A percentile compares a stretch with the other conserved stretches of the same genome.
These are phyloP conservation scores for Lathyrus sativus DNA, from an alignment of 306 rosid species.

Conservation along the genomic window DNA sequence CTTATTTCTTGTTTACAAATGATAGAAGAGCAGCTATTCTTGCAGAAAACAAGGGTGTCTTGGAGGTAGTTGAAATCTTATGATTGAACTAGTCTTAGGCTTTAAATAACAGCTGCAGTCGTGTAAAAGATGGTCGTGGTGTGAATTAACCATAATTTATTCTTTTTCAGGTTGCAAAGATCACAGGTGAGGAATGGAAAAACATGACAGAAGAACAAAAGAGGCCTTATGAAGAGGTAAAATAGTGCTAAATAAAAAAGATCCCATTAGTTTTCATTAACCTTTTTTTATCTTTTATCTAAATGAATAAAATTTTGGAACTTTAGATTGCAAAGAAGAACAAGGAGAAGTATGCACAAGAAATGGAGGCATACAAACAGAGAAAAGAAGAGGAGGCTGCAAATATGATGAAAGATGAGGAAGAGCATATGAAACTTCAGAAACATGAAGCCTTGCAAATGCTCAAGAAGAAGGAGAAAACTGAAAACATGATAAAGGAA, in stretches of 20 bases:
- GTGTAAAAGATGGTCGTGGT: no score
- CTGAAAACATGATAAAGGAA: conserved; percentile 81
- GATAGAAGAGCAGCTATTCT: conserved; percentile 69
- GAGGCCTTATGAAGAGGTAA: conserved; percentile 83
- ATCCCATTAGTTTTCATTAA: neutral
- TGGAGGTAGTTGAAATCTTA: conserved; percentile 51
- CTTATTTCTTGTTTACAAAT: conserved; percentile 71
- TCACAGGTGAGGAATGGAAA: conserved; percentile 89
- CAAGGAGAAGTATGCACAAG: conserved; percentile 66
- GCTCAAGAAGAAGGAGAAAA: conserved; percentile 92
- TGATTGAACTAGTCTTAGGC: no score
- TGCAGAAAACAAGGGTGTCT: conserved; percentile 58
- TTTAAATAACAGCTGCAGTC: no score
- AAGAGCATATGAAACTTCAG: conserved; percentile 78
- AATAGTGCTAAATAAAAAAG: neutral
- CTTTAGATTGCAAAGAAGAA: conserved; percentile 76
- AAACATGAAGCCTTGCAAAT: conserved; percentile 81
- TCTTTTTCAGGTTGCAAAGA: conserved; percentile 53
- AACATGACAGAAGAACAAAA: conserved; percentile 66
- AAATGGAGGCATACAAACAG: conserved; percentile 79
- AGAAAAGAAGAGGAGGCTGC: conserved; percentile 76
- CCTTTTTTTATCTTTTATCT: neutral
- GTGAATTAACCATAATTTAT: no score
- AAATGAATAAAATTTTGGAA: neutral
- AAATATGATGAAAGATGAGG: conserved; percentile 66